Evolutionary conservation across 345 rosid species (phyloP), one percentile per base, ranked within the genome.

Genomic region (Hypericum perforatum): DNA sequence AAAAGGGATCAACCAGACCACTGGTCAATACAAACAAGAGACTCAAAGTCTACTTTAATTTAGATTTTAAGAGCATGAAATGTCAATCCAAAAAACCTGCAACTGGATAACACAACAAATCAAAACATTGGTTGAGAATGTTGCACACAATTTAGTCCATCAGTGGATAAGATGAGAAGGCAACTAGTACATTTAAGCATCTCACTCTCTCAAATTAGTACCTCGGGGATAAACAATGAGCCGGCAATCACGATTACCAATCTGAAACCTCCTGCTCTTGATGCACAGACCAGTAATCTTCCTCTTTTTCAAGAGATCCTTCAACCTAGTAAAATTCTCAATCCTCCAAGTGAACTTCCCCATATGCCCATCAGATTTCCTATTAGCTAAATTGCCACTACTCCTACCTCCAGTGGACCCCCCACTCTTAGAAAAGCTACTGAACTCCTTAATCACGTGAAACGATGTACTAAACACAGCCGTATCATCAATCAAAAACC

Each of bases 161-260:
- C 32, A 4, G 32, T 1, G 32, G 32, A 22, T 22, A 22, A 22
- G 4, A 22, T 22, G 32, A 22, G 32, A 22, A 1, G 32, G 32
- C 32, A 22, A 22, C 32, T 22, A 22, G 32, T 22, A 22, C 32
- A 22, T 22, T 22, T 22, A 22, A 22, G 32, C 32, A 22, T 22
- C 4, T 22, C 32, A 4, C 32, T 22, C 32, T 22, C 32, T 22
- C 32, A 22, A 22, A 22, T 1, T 22, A 22, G 32, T 75, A 94
- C 99, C 99, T 86, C 97, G 82, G 67, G 99, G 99, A 79, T 94
- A 94, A 49, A 89, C 97, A 56, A 92, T 85, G 54, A 92, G 99
- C 47, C 97, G 95, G 48, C 97, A 92, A 70, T 92, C 99, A 45
- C 97, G 78, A 66, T 84, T 92, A 42, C 99, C 99, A 66, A 92